Evolutionary conservation across 2,329 filamentous ascomycete species (phyloP), one percentile per base, ranked within the genome.

Genomic region (Penicillium sp.): DNA sequence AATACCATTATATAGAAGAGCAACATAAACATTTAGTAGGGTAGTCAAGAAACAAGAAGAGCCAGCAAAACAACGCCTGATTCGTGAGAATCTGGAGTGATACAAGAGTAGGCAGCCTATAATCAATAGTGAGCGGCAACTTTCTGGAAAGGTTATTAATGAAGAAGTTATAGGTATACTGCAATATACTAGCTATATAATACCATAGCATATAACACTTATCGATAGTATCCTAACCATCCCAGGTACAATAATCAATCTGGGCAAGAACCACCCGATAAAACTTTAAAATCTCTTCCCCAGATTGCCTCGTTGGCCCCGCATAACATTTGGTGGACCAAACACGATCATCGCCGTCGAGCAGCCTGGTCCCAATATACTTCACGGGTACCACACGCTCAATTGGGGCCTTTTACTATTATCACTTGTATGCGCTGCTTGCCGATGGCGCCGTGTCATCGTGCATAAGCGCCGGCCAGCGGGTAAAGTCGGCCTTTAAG

Each of bases 41-140:
- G 18, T 38, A 51, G 21, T 18, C 51, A 26, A 33, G 43, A 15
- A 55, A 52, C 36, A 42, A 57, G 33, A 56, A 54, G 39, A 38
- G 45, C 23, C 17, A 45, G 13, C 44, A 52, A 41, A 28, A 19
- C 50, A 59, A 39, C 36, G 14, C 19, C 40, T 47, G 21, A 46
- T 57, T 28, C 43, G 45, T 38, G 46, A 57, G 32, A 59, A 59
- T 23, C 41, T 58, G 16, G 46, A 56, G 37, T 39, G 43, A 15
- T 59, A 58, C 29, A 56, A 53, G 26, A 53, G 58, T 13, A 39
- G 59, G 39, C 48, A 60, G 41, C 54, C 47, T 10, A 53, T 58
- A 25, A 53, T 60, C 28, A 45, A 58, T 25, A 40, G 41, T 9
- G 43, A 59, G 33, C 39, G 40, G 35, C 41, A 58, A 45, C 43